Conservation (phyloP, 345 rosid species). For the Eucalyptus marginata region DNA sequence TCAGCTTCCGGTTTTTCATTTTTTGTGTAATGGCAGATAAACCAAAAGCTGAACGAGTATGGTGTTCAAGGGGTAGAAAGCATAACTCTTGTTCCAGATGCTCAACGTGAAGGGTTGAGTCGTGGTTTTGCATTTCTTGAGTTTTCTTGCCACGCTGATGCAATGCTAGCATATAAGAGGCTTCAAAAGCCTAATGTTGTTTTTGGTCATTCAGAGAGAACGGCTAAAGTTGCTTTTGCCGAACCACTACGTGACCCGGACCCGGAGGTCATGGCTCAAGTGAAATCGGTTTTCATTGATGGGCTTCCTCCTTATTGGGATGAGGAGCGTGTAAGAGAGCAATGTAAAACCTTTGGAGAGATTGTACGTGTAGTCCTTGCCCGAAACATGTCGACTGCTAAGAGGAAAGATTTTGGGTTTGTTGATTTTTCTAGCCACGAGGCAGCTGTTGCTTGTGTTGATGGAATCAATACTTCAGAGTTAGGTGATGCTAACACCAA, state of each 20-base stretch:
- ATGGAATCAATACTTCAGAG: slow-evolving; percentile 29
- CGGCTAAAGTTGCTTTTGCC: slow-evolving; percentile 63
- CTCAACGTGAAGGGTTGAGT: slow-evolving; percentile 50
- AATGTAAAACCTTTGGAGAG: slow-evolving; percentile 29
- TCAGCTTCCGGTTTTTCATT: background rate
- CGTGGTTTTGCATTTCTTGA: slow-evolving; percentile 66
- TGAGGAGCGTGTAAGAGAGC: slow-evolving; percentile 36
- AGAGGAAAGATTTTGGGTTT: slow-evolving; percentile 57
- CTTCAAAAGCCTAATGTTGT: slow-evolving; percentile 63
- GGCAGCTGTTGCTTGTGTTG: slow-evolving; percentile 43
- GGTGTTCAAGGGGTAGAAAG: slow-evolving; percentile 41
- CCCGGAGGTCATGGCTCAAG: slow-evolving; percentile 56
- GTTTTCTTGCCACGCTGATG: slow-evolving; percentile 54
- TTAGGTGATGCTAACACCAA: slow-evolving; percentile 22
- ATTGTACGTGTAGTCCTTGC: slow-evolving; percentile 36
- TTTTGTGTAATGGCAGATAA: slow-evolving; percentile 23
- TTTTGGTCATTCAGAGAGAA: slow-evolving; percentile 54
- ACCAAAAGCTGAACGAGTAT: slow-evolving; percentile 42
- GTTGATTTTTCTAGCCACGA: slow-evolving; percentile 46
- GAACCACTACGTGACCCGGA: slow-evolving; percentile 60
- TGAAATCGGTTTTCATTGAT: slow-evolving; percentile 54
- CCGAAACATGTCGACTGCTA: slow-evolving; percentile 52
- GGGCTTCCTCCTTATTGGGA: slow-evolving; percentile 59
- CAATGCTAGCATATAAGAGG: slow-evolving; percentile 50
- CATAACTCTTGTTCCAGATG: slow-evolving; percentile 45